Evolutionary conservation across 345 rosid species (phyloP).

Genomic region (Eucalyptus marginata): DNA sequence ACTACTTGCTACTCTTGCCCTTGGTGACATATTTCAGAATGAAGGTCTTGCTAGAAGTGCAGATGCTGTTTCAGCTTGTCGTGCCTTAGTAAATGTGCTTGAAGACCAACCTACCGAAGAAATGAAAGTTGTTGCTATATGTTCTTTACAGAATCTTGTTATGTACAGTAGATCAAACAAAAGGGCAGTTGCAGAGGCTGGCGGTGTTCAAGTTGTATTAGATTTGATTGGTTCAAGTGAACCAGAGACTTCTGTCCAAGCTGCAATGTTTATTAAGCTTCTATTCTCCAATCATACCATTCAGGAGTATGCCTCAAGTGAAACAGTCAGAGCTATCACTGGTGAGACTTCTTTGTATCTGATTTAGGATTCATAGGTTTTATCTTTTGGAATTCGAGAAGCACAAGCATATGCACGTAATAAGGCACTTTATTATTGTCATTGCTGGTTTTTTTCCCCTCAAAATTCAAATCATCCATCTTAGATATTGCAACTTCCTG

Average conservation of each 20-base stretch:
- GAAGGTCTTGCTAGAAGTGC: slow-evolving; percentile 93
- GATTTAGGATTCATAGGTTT: background rate
- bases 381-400: background rate
- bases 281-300: slow-evolving; percentile 95
- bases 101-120: slow-evolving; percentile 99
- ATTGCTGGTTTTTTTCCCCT: background rate
- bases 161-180: slow-evolving; percentile 93
- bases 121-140: slow-evolving; percentile 98
- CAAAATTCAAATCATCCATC: background rate
- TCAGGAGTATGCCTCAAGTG: slow-evolving; percentile 99
- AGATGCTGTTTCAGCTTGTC: slow-evolving; percentile 95
- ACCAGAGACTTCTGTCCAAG: slow-evolving; percentile 93
- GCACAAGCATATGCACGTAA: background rate
- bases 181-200: slow-evolving; percentile 99
- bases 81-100: slow-evolving; percentile 92
- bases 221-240: slow-evolving; percentile 95
- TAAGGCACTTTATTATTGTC: background rate
- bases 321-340: slow-evolving; percentile 98
- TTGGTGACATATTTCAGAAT: slow-evolving; percentile 95
- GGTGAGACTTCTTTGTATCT: slow-evolving; percentile 30
- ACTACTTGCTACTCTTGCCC: slow-evolving; percentile 84
- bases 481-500: background rate
- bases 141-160: slow-evolving; percentile 96
- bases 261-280: slow-evolving; percentile 93
- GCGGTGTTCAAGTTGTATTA: slow-evolving; percentile 95